phyloP scores from a whole-genome alignment of 345 rosid genomes.

The Bruguiera sexangula region DNA sequence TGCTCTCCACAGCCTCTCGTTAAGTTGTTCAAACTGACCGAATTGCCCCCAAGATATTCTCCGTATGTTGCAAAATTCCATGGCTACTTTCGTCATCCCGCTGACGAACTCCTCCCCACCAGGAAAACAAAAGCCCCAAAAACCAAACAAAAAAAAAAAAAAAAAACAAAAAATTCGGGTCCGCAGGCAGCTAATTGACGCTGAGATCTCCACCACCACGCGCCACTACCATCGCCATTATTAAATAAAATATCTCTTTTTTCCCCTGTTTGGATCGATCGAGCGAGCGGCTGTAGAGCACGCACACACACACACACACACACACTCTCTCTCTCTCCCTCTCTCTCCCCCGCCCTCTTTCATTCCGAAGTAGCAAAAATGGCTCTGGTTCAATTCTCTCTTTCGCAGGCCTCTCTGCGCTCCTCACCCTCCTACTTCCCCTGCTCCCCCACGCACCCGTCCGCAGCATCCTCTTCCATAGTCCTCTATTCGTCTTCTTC shows the following conservation, averaged over 20 bases:
- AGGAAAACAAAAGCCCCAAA: neutral
- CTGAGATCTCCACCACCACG: neutral
- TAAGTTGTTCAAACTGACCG: neutral
- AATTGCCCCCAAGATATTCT: neutral
- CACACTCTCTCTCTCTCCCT: neutral
- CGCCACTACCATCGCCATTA: conserved; percentile 27
- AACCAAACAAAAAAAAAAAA: neutral
- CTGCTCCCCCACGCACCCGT: conserved; percentile 10
- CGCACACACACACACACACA: no score
- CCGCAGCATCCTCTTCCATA: conserved; percentile 9
- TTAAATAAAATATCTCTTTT: no score
- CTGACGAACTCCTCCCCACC: no score
- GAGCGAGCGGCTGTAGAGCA: neutral
- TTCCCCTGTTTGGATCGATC: no score
- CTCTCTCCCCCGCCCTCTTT: conserved; percentile 14
- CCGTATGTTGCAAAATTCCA: neutral
- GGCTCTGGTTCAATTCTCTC: conserved; percentile 22
- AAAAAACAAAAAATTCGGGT: no score
- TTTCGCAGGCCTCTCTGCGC: conserved; percentile 23
- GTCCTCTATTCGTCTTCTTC: neutral
- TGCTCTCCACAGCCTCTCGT: conserved; percentile 10
- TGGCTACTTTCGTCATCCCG: conserved; percentile 5
- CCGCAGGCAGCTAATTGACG: neutral
- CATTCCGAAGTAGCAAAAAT: conserved; percentile 17
- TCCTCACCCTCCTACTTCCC: conserved; percentile 26